These are phyloP conservation scores for Byssoonygena ceratinophila DNA, from an alignment of 2,329 filamentous ascomycete species.

Conservation along the genomic window DNA sequence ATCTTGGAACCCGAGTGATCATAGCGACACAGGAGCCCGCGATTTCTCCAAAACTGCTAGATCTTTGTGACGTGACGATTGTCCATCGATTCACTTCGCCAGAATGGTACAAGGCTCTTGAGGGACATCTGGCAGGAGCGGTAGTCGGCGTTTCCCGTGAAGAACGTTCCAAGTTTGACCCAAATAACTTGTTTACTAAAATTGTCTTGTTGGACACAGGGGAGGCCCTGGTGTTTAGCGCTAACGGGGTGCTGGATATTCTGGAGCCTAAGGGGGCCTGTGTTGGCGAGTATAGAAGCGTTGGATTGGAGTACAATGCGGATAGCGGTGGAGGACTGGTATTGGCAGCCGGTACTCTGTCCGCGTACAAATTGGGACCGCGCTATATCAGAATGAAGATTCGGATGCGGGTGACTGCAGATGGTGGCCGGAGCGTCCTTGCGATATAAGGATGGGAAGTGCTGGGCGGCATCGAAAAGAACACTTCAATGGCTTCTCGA, in stretches of 20 bases:
- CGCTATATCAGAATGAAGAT: constrained; percentile 33
- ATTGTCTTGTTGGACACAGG: constrained; percentile 42
- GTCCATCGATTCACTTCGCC: constrained; percentile 63
- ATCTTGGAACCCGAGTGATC: constrained; percentile 55
- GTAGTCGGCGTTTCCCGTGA: constrained; percentile 18
- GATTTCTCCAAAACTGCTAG: constrained; percentile 55
- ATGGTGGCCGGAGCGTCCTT: constrained; percentile 37
- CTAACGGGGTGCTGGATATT: constrained; percentile 36
- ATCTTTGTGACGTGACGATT: constrained; percentile 60
- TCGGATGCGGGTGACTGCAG: constrained; percentile 33
- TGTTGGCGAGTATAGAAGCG: neutral
- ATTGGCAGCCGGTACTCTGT: neutral
- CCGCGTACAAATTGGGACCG: constrained; percentile 19
- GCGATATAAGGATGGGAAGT: constrained; percentile 14
- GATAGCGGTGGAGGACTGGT: neutral
- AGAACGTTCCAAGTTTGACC: constrained; percentile 17
- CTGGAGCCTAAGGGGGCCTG: neutral
- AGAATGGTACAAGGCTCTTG: constrained; percentile 46
- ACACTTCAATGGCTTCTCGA: no score
- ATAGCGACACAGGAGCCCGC: constrained; percentile 72
- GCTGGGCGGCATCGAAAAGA: no score
- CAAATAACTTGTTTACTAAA: constrained; percentile 31
- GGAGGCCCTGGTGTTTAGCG: constrained; percentile 42
- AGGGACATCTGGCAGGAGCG: constrained; percentile 40
- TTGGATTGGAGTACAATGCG: neutral